Conservation (phyloP, 495 filamentous ascomycete genomes). For the Neurospora sp. region DNA sequence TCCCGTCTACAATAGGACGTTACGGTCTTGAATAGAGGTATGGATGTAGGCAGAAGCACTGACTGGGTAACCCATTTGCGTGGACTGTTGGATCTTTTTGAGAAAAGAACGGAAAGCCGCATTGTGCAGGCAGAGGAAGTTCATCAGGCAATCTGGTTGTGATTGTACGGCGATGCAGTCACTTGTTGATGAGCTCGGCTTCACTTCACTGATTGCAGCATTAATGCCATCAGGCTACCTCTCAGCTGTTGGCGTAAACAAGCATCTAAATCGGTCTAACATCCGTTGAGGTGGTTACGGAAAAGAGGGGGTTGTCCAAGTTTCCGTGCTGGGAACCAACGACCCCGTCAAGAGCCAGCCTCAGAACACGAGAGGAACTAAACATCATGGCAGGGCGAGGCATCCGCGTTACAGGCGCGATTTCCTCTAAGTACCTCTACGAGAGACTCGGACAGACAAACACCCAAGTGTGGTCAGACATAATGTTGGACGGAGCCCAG, state of each 20-base stretch:
- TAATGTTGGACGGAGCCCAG: background rate
- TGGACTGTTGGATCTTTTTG: background rate
- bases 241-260: background rate
- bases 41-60: background rate
- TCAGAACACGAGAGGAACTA: background rate
- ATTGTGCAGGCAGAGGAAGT: background rate
- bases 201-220: background rate
- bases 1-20: background rate
- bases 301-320: background rate
- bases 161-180: background rate
- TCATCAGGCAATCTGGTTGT: background rate
- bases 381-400: background rate
- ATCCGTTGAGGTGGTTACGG: no score
- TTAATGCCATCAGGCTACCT: no score
- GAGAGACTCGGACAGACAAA: background rate
- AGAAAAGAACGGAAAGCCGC: background rate
- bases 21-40: background rate
- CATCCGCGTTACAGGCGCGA: background rate
- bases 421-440: background rate
- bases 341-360: background rate
- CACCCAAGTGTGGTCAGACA: background rate
- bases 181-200: background rate
- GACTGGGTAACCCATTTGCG: background rate
- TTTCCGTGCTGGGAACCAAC: background rate
- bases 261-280: background rate